These are phyloP conservation scores for Sporothrix brasiliensis DNA, from an alignment of 2,329 filamentous ascomycete species.

Conservation along the genomic window DNA sequence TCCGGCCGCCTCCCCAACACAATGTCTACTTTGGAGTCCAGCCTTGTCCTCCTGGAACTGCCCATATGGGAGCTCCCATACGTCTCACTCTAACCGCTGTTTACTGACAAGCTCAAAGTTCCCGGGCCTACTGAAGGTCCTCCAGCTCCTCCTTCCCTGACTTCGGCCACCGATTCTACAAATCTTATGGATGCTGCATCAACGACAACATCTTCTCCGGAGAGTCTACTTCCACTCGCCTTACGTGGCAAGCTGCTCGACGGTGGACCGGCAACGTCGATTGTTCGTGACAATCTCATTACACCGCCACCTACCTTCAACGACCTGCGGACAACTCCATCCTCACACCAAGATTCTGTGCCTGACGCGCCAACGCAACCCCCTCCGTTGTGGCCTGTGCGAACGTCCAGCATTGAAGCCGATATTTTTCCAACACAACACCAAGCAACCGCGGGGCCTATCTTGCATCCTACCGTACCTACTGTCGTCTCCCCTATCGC, in stretches of 20 bases:
- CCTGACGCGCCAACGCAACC: not conserved
- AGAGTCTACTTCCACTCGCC: not conserved
- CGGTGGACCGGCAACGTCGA: not conserved
- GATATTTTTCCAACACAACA: not conserved
- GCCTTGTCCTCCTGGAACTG: slow-evolving; percentile 22
- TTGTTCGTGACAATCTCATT: not conserved
- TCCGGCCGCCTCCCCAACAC: slow-evolving; percentile 14
- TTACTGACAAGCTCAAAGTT: slow-evolving; percentile 24
- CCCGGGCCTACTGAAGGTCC: slow-evolving; percentile 8
- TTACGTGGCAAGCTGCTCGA: not conserved
- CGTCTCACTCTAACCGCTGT: slow-evolving; percentile 12
- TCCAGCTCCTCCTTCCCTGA: slow-evolving; percentile 12
- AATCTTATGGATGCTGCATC: not conserved
- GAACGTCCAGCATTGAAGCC: not conserved
- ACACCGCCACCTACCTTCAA: slow-evolving; percentile 31
- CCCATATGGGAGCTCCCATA: not conserved
- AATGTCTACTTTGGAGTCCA: slow-evolving; percentile 21
- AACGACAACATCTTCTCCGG: not conserved
- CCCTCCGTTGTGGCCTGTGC: slow-evolving; percentile 1
- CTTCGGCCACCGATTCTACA: slow-evolving; percentile 9
- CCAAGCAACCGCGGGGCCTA: not conserved
- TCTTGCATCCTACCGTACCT: slow-evolving; percentile 3
- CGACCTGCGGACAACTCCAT: slow-evolving; percentile 8
- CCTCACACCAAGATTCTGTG: slow-evolving; percentile 14
- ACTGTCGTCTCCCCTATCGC: slow-evolving; percentile 11